Evolutionary conservation across 2,329 filamentous ascomycete species (phyloP), one percentile per base, ranked within the genome.

Genomic region (Diaporthe sp.): DNA sequence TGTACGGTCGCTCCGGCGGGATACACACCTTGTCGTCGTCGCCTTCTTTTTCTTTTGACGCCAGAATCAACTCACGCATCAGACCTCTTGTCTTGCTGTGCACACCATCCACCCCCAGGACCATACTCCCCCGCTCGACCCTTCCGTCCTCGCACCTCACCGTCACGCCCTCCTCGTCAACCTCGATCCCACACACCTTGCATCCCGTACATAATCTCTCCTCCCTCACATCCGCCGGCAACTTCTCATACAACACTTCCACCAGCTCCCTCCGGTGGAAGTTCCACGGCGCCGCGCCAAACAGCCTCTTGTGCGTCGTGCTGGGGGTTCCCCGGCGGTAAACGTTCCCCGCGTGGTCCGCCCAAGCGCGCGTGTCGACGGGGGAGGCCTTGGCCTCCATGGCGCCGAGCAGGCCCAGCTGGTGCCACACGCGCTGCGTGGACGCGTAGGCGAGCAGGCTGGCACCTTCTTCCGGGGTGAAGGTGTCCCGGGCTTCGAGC

Each of bases 91-190:
- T 70, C 49, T 42, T 81, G 75, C 84, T 86, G 71, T 85, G 83
- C 3, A 84, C 83, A 9, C 86, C 86, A 74, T 88, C 86, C 28
- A 85, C 84, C 4, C 85, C 86, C 28, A 87, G 79, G 3, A 85
- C 74, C 28, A 88, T 77, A 75, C 83, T 80, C 0, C 84, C 86
- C 0, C 76, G 31, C 76, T 83, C 83, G 1, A 72, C 57, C 49
- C 68, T 58, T 2, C 73, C 73, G 19, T 75, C 73, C 12, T 57
- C 55, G 25, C 67, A 72, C 39, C 42, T 7, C 31, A 75, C 73
- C 55, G 42, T 75, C 39, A 75, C 73, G 44, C 73, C 67, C 34
- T 39, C 25, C 17, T 72, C 44, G 19, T 73, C 71, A 55, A 70
- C 34, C 34, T 70, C 65, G 2, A 70, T 2, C 65, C 49, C 65